A percentile compares a stretch with the other conserved stretches of the same genome.
phyloP scores from a whole-genome alignment of 306 rosid species.

The Vicia faba region DNA sequence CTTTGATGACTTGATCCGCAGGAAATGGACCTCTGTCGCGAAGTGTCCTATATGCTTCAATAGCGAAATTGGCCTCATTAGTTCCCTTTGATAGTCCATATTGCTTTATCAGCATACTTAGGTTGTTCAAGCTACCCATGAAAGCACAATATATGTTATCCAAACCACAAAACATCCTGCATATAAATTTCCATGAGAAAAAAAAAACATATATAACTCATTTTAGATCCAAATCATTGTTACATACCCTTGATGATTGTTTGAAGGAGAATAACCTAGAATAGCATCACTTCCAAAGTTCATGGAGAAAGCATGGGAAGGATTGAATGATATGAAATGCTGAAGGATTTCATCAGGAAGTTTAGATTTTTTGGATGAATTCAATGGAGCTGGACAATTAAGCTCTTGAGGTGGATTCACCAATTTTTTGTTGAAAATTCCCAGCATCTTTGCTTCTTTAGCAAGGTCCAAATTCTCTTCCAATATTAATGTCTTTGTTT shows the following conservation, averaged over 20 bases:
- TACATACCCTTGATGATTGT: conserved; percentile 51
- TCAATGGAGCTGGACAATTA: conserved; percentile 62
- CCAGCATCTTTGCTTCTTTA: conserved; percentile 59
- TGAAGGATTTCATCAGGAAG: conserved; percentile 53
- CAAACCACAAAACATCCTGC: conserved; percentile 74
- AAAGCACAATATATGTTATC: conserved; percentile 77
- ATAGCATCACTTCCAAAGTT: conserved; percentile 58
- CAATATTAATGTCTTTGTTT: conserved; percentile 19
- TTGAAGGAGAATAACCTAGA: conserved; percentile 57
- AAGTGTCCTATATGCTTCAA: conserved; percentile 80
- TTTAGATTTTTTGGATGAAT: conserved; percentile 52
- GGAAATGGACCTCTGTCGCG: conserved; percentile 95
- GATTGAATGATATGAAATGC: conserved; percentile 51
- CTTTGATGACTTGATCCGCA: conserved; percentile 90
- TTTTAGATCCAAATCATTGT: neutral
- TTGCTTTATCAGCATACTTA: conserved; percentile 65
- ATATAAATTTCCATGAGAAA: conserved; percentile 31
- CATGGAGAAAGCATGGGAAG: conserved; percentile 58
- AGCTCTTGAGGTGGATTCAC: conserved; percentile 89
- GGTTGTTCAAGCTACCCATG: conserved; percentile 68
- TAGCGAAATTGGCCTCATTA: conserved; percentile 78
- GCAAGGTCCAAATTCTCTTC: conserved; percentile 1
- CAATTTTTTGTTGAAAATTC: conserved; percentile 72
- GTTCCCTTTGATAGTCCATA: conserved; percentile 74
- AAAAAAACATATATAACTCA: neutral